Evolutionary conservation across 2,329 filamentous ascomycete genomes (phyloP).

Genomic region (Chaetoscypha palmicola): DNA sequence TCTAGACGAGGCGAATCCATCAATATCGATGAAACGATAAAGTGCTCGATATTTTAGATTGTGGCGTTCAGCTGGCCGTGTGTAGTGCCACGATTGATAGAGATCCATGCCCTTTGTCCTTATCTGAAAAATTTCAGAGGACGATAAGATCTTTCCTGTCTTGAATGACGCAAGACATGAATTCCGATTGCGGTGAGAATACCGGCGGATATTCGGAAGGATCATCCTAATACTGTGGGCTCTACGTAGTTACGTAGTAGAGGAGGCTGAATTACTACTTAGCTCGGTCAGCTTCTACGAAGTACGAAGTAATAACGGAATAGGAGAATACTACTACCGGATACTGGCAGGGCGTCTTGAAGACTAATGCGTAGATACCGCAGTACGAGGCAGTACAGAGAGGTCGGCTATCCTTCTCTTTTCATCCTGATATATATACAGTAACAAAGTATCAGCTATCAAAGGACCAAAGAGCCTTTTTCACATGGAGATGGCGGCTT

Average conservation of each 20-base stretch:
- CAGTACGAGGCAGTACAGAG: too few species aligned
- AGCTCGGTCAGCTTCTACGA: background rate
- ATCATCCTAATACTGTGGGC: background rate
- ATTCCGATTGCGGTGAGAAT: background rate
- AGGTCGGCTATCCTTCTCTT: too few species aligned
- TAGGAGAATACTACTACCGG: too few species aligned
- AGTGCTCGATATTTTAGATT: background rate
- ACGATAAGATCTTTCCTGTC: background rate
- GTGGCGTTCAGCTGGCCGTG: background rate
- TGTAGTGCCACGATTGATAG: background rate
- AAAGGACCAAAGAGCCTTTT: background rate
- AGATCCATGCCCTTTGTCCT: background rate
- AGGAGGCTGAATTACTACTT: background rate
- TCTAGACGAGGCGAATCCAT: too few species aligned
- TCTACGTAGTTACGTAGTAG: background rate
- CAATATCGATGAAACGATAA: too few species aligned
- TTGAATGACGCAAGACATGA: background rate
- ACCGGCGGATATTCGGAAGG: background rate
- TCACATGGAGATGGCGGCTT: constrained; percentile 4
- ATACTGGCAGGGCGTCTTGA: too few species aligned
- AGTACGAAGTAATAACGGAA: too few species aligned
- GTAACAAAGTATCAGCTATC: background rate
- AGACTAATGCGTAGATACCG: too few species aligned
- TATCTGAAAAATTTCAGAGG: background rate
- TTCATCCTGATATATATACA: too few species aligned